Evolutionary conservation across 768 basidiomycete genomes (phyloP), one percentile per base, ranked within the genome.

Genomic region (Hypholoma sublateritium): DNA sequence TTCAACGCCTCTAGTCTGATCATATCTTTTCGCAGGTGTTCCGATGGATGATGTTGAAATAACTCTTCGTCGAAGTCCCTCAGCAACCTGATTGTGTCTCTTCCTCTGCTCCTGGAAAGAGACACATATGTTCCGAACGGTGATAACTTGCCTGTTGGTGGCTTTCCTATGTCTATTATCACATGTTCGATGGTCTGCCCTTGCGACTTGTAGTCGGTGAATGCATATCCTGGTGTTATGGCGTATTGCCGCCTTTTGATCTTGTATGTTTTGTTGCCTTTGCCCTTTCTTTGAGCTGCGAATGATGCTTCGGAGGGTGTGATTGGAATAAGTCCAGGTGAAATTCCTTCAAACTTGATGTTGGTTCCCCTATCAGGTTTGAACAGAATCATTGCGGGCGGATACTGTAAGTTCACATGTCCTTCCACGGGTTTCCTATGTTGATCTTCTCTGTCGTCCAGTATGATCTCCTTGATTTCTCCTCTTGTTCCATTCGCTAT

Each of bases 401-500:
- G 70, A 46, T 72, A 69, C 17, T 69, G 52, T 4, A 78, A 61
- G 1, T 55, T 12, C 1, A 63, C 53, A 0, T 49, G 16, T 4
- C 47, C 61, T 4, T 59, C 50, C 9, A 56, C 61, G 14, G 44
- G 41, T 43, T 25, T 48, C 7, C 19, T 14, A 5, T 16, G 45
- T 12, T 25, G 46, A 4, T 1, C 16, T 16, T 79, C 75, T 21
- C 71, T 35, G 1, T 64, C 56, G 61, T 77, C 68, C 0, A 78
- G 63, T 0, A 72, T 46, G 2, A 79, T 71, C 9, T 70, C 68
- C 0, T 62, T 58, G 0, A 80, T 65, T 2, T 36, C 59, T 0
- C 78, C 77, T 14, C 71, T 41, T 0, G 75, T 69, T 0, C 79
- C 75, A 42, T 79, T 80, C 0, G 75, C 73, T 0, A 78, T 42